These are phyloP conservation scores for Claviceps spartinae DNA, from an alignment of 2,329 filamentous ascomycete genomes.

Conservation along the genomic window DNA sequence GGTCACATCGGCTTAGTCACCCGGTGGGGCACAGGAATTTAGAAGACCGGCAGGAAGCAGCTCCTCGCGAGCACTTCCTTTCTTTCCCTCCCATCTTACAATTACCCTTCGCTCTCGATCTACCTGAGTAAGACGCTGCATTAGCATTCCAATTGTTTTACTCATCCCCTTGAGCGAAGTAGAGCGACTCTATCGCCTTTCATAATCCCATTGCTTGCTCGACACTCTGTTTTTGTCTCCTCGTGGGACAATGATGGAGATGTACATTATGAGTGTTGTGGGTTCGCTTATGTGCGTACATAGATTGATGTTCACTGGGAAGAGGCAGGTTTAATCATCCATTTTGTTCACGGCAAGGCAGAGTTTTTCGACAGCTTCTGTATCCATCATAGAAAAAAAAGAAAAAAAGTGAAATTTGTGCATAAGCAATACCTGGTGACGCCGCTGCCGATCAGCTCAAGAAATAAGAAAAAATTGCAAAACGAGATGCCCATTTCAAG, in stretches of 20 bases:
- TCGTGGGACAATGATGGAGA: not conserved
- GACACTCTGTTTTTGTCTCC: slow-evolving; percentile 12
- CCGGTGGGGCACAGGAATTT: not conserved
- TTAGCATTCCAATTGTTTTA: slow-evolving; percentile 21
- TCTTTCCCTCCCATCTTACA: slow-evolving; percentile 35
- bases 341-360: not conserved
- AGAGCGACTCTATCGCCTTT: slow-evolving; percentile 38
- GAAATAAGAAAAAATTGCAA: not conserved
- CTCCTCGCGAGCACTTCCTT: slow-evolving; percentile 1
- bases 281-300: slow-evolving; percentile 53
- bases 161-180: slow-evolving; percentile 36
- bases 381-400: not conserved
- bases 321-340: no score
- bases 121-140: slow-evolving; percentile 18
- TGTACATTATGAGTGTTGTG: slow-evolving; percentile 28
- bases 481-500: not conserved
- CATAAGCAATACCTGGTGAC: slow-evolving; percentile 3
- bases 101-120: slow-evolving; percentile 25
- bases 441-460: not conserved
- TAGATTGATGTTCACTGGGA: slow-evolving; percentile 9
- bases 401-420: not conserved
- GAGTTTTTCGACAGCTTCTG: not conserved
- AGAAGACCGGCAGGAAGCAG: not conserved
- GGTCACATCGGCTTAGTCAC: slow-evolving; percentile 1
- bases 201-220: slow-evolving; percentile 45